Evolutionary conservation across 176 grass and related monocot species (phyloP).

Genomic region (Avena sativa): DNA sequence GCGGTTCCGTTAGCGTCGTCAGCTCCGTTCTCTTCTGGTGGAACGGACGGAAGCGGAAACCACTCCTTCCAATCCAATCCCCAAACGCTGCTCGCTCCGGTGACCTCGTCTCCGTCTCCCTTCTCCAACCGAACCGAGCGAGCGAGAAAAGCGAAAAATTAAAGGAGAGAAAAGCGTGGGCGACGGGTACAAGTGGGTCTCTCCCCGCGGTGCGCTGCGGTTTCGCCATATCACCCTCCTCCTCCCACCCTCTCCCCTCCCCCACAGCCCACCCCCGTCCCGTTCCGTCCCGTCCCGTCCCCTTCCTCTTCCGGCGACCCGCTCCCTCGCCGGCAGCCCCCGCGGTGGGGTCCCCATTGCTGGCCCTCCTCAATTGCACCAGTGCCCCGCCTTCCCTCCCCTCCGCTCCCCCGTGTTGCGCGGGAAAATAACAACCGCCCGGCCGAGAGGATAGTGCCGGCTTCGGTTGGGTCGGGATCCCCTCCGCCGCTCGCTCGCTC

Average conservation of each 20-base stretch:
- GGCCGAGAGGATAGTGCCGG: no score
- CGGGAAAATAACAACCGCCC: slow-evolving; percentile 22
- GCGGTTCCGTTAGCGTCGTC: slow-evolving; percentile 19
- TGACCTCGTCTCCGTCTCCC: background rate
- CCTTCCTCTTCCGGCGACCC: slow-evolving; percentile 6
- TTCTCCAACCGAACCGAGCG: background rate
- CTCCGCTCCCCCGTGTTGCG: background rate
- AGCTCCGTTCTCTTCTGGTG: background rate
- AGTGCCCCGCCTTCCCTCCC: background rate
- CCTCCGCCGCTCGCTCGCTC: background rate
- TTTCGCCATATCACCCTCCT: slow-evolving; percentile 50
- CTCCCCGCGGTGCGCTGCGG: slow-evolving; percentile 9
- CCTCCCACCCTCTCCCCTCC: background rate
- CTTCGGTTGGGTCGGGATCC: background rate
- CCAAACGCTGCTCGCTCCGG: background rate
- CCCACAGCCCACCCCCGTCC: background rate
- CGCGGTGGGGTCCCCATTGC: slow-evolving; percentile 28
- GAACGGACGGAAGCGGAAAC: background rate
- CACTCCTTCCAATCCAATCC: background rate
- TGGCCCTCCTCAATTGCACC: background rate
- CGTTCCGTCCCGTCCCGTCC: slow-evolving; percentile 43
- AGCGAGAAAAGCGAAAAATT: background rate
- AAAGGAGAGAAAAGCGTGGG: slow-evolving; percentile 20
- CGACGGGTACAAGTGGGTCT: slow-evolving; percentile 28
- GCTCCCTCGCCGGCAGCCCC: slow-evolving; percentile 1